Conservation (phyloP, 2,329 filamentous ascomycete genomes). For the Bipolaris cookei region DNA sequence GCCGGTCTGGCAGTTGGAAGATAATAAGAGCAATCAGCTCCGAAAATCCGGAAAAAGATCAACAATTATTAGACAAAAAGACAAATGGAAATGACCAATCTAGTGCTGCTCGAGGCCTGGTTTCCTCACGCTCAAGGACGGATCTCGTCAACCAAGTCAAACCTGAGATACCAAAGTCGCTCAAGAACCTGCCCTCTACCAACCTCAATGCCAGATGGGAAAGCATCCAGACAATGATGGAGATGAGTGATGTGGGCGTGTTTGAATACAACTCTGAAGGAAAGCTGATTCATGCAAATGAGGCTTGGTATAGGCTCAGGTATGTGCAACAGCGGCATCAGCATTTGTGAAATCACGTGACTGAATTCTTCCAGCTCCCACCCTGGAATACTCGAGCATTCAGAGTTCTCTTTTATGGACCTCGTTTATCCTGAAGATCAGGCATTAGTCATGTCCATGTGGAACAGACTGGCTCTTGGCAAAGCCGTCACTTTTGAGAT, state of each 20-base stretch:
- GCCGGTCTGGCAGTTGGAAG: slow-evolving; percentile 24
- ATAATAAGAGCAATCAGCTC: slow-evolving; percentile 20
- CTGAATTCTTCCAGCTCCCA: slow-evolving; percentile 26
- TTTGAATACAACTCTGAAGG: slow-evolving; percentile 40
- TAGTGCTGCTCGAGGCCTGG: background rate
- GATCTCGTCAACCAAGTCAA: slow-evolving; percentile 12
- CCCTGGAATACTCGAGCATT: slow-evolving; percentile 26
- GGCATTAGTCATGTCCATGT: slow-evolving; percentile 35
- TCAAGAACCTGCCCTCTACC: slow-evolving; percentile 13
- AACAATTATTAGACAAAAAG: slow-evolving; percentile 2
- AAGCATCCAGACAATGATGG: slow-evolving; percentile 42
- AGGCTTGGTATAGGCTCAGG: slow-evolving; percentile 40
- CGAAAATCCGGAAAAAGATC: background rate
- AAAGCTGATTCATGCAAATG: slow-evolving; percentile 37
- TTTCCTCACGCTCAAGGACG: slow-evolving; percentile 17
- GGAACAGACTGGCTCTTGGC: slow-evolving; percentile 38
- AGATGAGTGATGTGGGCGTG: slow-evolving; percentile 45
- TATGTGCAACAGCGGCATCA: background rate
- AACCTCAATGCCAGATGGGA: slow-evolving; percentile 35
- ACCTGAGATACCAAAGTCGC: slow-evolving; percentile 3
- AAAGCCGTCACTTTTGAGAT: slow-evolving; percentile 43
- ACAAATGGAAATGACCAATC: background rate
- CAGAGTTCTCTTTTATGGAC: slow-evolving; percentile 41
- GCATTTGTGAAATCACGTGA: background rate
- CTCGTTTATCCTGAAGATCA: slow-evolving; percentile 37